These are phyloP conservation scores for Fraxinus americana DNA, from an alignment of 257 asterid genomes.

Conservation along the genomic window DNA sequence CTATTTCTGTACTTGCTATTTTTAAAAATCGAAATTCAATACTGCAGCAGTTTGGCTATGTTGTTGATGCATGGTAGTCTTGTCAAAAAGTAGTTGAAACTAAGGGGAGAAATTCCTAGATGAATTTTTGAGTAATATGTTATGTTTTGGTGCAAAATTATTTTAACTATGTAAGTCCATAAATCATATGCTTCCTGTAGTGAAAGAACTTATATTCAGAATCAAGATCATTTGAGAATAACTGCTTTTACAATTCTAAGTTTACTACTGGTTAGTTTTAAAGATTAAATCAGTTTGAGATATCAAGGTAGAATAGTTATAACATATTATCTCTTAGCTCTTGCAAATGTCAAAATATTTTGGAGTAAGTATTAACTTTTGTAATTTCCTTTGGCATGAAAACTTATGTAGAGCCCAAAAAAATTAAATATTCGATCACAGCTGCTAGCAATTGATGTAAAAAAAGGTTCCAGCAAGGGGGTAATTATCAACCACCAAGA, in stretches of 20 bases:
- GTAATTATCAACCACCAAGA: no score
- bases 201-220: neutral
- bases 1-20: neutral
- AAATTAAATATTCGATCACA: no score
- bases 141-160: neutral
- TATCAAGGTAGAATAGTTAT: conserved; percentile 9
- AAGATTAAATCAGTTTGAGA: conserved; percentile 16
- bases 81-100: neutral
- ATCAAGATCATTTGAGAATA: no score
- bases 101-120: neutral
- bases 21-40: no score
- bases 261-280: neutral
- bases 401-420: no score
- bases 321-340: conserved; percentile 17
- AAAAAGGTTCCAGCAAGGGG: no score
- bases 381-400: no score
- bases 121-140: neutral
- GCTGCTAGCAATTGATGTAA: no score
- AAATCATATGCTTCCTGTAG: neutral
- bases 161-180: neutral
- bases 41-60: neutral
- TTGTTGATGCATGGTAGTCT: no score
- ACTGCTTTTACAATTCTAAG: neutral
- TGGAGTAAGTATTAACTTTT: no score
- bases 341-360: neutral